Conservation (phyloP, 1,284 basidiomycete genomes). For the Rhodotorula sp. region DNA sequence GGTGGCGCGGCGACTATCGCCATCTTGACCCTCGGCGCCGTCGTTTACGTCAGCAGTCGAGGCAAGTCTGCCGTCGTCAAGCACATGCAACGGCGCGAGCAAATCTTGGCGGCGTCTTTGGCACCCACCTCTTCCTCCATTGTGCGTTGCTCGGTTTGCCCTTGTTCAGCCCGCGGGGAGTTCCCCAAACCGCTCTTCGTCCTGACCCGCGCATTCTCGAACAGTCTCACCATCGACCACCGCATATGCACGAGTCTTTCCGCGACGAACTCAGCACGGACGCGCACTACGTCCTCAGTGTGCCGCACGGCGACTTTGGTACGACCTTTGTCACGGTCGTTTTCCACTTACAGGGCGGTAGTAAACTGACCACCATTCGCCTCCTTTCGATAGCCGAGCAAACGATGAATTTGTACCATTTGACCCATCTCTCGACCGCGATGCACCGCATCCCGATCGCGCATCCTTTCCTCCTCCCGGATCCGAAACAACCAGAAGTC, state of each 20-base stretch:
- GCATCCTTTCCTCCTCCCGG: constrained; percentile 29
- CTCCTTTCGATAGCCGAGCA: constrained; percentile 24
- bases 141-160: neutral
- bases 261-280: constrained; percentile 30
- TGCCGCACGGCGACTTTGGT: constrained; percentile 36
- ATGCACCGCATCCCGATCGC: constrained; percentile 33
- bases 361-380: neutral
- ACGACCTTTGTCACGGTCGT: neutral
- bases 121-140: constrained; percentile 3
- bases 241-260: constrained; percentile 29
- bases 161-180: neutral
- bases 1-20: constrained; percentile 20
- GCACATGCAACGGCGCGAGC: constrained; percentile 31
- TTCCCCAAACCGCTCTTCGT: too few species aligned
- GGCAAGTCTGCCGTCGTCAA: constrained; percentile 20
- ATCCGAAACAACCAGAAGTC: constrained; percentile 4
- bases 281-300: constrained; percentile 30
- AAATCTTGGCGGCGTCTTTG: constrained; percentile 19
- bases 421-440: constrained; percentile 26
- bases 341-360: too few species aligned
- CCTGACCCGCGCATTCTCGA: neutral
- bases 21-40: constrained; percentile 14
- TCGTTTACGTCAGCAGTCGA: constrained; percentile 11
- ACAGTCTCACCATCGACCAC: neutral
- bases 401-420: constrained; percentile 38